These are phyloP conservation scores for Phytophthora syringae DNA, from an alignment of 352 stramenopile species.

Conservation along the genomic window DNA sequence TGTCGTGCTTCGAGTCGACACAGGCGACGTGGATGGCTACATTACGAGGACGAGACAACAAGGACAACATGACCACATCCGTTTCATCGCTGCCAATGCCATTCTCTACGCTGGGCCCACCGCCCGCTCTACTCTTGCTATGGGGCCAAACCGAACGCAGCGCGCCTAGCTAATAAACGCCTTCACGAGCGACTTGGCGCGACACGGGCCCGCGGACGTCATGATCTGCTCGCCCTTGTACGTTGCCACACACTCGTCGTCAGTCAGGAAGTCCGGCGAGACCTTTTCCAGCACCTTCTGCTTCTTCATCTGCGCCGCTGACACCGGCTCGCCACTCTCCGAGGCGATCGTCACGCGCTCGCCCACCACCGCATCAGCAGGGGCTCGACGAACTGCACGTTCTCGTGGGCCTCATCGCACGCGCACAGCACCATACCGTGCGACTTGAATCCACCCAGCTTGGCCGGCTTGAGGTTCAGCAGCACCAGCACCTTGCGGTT, in stretches of 20 bases:
- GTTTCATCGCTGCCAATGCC: constrained; percentile 9
- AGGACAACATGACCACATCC: neutral
- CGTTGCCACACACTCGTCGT: constrained; percentile 71
- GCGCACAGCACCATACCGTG: constrained; percentile 98
- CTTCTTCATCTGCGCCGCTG: constrained; percentile 87
- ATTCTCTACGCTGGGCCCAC: constrained; percentile 28
- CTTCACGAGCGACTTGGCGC: constrained; percentile 64
- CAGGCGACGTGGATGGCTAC: constrained; percentile 3
- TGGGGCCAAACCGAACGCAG: constrained; percentile 3
- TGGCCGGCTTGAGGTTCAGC: constrained; percentile 98
- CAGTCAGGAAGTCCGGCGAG: constrained; percentile 66
- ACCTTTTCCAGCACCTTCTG: constrained; percentile 89
- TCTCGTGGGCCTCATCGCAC: constrained; percentile 84
- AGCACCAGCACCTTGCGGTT: constrained; percentile 95
- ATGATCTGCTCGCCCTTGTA: constrained; percentile 84
- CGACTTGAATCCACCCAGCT: constrained; percentile 97
- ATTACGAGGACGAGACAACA: constrained; percentile 1
- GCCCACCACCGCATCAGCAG: constrained; percentile 90
- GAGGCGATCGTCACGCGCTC: constrained; percentile 92
- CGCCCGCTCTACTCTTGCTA: neutral
- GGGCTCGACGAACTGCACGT: constrained; percentile 96
- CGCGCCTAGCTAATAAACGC: constrained; percentile 74
- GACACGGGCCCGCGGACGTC: constrained; percentile 71
- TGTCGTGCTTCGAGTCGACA: neutral
- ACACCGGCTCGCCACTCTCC: constrained; percentile 75